These are phyloP conservation scores for Cladosporium sp. DNA, from an alignment of 2,329 filamentous ascomycete species.

Conservation along the genomic window DNA sequence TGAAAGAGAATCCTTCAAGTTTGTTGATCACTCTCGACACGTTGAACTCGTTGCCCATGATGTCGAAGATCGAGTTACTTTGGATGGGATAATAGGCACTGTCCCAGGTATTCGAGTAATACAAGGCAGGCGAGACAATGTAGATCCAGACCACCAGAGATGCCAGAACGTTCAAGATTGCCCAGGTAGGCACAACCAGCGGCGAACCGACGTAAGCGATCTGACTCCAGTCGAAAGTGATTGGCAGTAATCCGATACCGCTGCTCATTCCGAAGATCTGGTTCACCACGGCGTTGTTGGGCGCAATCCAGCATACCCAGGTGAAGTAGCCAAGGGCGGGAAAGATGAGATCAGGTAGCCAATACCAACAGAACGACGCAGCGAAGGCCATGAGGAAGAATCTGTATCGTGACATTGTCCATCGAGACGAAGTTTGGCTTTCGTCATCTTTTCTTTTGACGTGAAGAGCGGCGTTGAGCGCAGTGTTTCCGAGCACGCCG, in stretches of 20 bases:
- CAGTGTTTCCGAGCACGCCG: constrained; percentile 78
- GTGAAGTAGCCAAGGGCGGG: constrained; percentile 85
- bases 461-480: constrained; percentile 83
- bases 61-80: constrained; percentile 80
- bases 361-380: constrained; percentile 74
- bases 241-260: constrained; percentile 72
- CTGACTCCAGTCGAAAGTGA: constrained; percentile 90
- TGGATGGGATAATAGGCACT: constrained; percentile 83
- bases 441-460: background rate
- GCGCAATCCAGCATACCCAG: constrained; percentile 83
- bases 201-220: constrained; percentile 81
- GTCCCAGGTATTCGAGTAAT: constrained; percentile 58
- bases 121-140: constrained; percentile 40
- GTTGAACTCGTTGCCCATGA: constrained; percentile 73
- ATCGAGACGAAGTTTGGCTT: constrained; percentile 37
- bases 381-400: constrained; percentile 76
- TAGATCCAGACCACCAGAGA: constrained; percentile 42
- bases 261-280: constrained; percentile 86
- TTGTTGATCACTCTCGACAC: constrained; percentile 71
- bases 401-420: constrained; percentile 68
- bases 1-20: constrained; percentile 65
- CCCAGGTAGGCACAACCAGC: constrained; percentile 34
- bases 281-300: constrained; percentile 77
- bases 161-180: constrained; percentile 39
- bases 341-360: constrained; percentile 75